phyloP scores from a whole-genome alignment of 768 basidiomycete genomes.

The Daedaleopsis nitida region DNA sequence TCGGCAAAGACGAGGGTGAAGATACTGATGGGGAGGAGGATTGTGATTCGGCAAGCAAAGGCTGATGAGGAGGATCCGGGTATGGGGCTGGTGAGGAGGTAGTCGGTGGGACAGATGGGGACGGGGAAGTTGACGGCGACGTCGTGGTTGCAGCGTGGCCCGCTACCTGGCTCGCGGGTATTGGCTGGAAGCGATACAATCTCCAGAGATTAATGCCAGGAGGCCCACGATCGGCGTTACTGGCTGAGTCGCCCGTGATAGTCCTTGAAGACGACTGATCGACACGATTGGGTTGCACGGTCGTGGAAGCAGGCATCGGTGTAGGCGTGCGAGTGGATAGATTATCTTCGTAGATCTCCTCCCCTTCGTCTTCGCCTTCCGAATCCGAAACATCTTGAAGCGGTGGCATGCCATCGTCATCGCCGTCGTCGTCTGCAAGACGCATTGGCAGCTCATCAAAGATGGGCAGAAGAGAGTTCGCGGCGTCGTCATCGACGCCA shows the following conservation, averaged over 20 bases:
- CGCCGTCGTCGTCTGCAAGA: constrained; percentile 16
- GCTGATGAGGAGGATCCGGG: constrained; percentile 1
- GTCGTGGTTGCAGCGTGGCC: constrained; percentile 28
- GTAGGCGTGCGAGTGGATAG: constrained; percentile 24
- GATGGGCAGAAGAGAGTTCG: not conserved
- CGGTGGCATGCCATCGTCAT: constrained; percentile 30
- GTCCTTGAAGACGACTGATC: not conserved
- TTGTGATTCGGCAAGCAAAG: not conserved
- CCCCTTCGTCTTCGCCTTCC: constrained; percentile 28
- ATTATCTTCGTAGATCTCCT: constrained; percentile 21
- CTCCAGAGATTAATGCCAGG: constrained; percentile 79
- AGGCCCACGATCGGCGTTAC: constrained; percentile 39
- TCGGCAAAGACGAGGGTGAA: not conserved
- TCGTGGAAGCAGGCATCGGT: constrained; percentile 24
- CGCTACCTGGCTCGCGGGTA: constrained; percentile 38
- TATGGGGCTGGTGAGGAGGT: not conserved
- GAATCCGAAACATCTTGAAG: constrained; percentile 40
- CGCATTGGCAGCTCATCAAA: not conserved
- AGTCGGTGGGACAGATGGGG: constrained; percentile 2
- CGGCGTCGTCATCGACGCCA: not conserved
- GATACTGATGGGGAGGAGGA: not conserved
- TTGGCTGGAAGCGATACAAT: constrained; percentile 78
- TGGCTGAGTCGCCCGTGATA: not conserved
- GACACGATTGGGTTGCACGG: constrained; percentile 12
- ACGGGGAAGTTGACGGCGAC: constrained; percentile 3